Conservation (phyloP, 2,329 filamentous ascomycete species). For the Colletotrichum cereale region DNA sequence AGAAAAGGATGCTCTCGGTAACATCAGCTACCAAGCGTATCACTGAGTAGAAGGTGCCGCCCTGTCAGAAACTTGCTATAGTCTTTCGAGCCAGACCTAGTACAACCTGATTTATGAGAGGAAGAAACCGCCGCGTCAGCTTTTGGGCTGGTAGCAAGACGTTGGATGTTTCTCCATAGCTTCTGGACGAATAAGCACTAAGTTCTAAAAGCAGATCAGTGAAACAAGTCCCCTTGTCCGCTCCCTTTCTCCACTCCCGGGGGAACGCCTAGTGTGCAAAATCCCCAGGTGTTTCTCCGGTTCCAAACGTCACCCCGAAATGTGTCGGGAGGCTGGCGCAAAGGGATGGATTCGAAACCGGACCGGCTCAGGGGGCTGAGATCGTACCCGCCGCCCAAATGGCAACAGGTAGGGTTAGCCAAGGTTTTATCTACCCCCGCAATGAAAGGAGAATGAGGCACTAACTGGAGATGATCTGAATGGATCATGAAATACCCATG, state of each 20-base stretch:
- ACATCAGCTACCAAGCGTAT: neutral
- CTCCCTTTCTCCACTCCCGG: neutral
- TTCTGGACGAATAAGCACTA: neutral
- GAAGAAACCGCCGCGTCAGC: neutral
- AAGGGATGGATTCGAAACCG: neutral
- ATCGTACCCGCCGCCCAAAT: neutral
- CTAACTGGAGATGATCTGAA: neutral
- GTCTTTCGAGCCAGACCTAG: no score
- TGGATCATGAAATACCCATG: neutral
- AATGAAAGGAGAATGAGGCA: neutral
- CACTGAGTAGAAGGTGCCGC: neutral
- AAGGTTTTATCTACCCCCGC: neutral
- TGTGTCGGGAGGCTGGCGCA: neutral
- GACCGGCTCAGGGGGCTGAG: neutral
- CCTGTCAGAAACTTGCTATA: neutral
- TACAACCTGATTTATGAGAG: neutral
- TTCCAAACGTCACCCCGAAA: neutral
- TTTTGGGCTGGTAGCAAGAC: neutral
- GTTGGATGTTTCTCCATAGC: neutral
- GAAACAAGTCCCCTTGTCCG: neutral
- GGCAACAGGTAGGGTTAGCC: neutral
- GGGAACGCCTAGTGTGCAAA: neutral
- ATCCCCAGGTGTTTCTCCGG: slow-evolving; percentile 11
- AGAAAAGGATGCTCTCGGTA: neutral
- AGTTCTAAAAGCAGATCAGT: neutral